Conservation (phyloP, 306 rosid genomes). For the Hippophae tibetana region DNA sequence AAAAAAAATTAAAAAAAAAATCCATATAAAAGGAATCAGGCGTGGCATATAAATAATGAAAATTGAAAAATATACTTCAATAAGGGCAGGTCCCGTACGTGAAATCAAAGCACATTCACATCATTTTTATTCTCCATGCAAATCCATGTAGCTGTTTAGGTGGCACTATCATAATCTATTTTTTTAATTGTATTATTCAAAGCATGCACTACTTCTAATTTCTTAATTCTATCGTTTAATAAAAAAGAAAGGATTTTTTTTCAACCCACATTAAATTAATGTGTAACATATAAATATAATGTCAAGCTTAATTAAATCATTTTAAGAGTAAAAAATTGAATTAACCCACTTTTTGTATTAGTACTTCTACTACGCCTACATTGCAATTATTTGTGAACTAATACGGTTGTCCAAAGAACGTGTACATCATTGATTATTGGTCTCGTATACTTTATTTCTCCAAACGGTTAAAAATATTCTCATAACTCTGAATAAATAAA, state of each 20-base stretch:
- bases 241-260: background rate
- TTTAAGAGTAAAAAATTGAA: background rate
- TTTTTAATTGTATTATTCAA: slow-evolving; percentile 20
- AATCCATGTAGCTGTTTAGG: slow-evolving; percentile 45
- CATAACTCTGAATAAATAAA: too few species aligned
- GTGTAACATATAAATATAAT: background rate
- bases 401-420: too few species aligned
- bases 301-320: background rate
- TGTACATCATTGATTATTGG: too few species aligned
- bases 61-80: slow-evolving; percentile 69
- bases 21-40: slow-evolving; percentile 38
- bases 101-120: slow-evolving; percentile 40
- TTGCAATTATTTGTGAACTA: too few species aligned
- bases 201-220: slow-evolving; percentile 27
- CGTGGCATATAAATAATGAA: slow-evolving; percentile 67
- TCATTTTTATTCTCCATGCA: slow-evolving; percentile 65
- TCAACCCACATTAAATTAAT: background rate
- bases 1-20: slow-evolving; percentile 17
- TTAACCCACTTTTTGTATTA: too few species aligned
- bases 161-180: slow-evolving; percentile 51
- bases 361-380: too few species aligned
- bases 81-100: slow-evolving; percentile 56
- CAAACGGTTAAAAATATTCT: too few species aligned
- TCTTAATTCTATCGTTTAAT: slow-evolving; percentile 22
- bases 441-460: too few species aligned